Base-by-base conservation (phyloP, 2,329 filamentous ascomycete species). In the Penicillium freii region DNA sequence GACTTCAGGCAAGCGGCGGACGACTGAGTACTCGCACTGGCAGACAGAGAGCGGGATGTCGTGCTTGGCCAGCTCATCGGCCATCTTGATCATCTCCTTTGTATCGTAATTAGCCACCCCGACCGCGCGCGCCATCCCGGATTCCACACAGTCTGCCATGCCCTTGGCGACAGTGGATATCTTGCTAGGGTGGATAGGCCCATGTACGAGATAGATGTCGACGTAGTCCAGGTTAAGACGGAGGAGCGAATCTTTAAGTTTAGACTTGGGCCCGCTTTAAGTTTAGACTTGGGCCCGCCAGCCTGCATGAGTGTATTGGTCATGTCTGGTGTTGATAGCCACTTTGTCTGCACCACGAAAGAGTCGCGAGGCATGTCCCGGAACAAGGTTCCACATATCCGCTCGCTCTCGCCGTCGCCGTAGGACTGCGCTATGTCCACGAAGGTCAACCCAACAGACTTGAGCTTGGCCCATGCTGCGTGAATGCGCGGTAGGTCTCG, bases 381-480 rank as follows among this genome's bases (percentile, higher is more conserved):
- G 57, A 78, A 71, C n/a, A 80, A 64, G 23, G 69, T 67, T 4
- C 75, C 73, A 54, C 76, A 73, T 60, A 80, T 77, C 10, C 68
- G 67, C 61, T 80, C 77, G 54, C 73, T 76, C 54, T 77, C 71
- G 4, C 77, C 75, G 27, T 67, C 69, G 40, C 76, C 77, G 59
- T 79, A 80, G 17, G 69, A 73, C 64, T 78, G 73, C 9, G 77
- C 76, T 6, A 76, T 79, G 60, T 79, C 77, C 57, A 79, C 72
- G 56, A 78, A 78, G 53, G 73, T 77, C 25, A 78, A 57, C 15
- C 73, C 72, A 5, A 71, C 68, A 7, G 68, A 60, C 48, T 74
- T 68, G n/a, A 75, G 66, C 27, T 70, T 60, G 40, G 69, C 60
- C 75, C 77, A 79, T 21, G 75, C 77, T 44, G 69, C 70, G 17